phyloP scores from a whole-genome alignment of 129 eudicot genomes.

The Chrysanthemum makinoi region DNA sequence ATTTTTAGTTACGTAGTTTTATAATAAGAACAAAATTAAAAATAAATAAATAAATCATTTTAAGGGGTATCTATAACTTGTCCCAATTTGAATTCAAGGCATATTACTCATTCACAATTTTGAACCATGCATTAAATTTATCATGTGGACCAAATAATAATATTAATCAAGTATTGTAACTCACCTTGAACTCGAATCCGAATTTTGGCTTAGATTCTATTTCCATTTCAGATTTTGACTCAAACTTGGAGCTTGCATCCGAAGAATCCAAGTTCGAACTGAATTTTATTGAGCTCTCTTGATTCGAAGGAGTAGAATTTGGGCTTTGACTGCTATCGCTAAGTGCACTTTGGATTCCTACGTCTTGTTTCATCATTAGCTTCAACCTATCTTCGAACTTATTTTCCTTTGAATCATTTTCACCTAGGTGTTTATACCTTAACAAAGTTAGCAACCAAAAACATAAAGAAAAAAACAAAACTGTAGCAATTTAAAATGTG shows the following conservation, averaged over 20 bases:
- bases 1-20: too few relatives aligned
- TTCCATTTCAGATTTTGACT: slow-evolving; percentile 30
- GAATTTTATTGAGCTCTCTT: slow-evolving; percentile 50
- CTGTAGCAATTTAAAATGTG: too few relatives aligned
- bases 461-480: neutral
- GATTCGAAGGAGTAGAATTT: slow-evolving; percentile 54
- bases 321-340: slow-evolving; percentile 51
- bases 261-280: slow-evolving; percentile 41
- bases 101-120: neutral
- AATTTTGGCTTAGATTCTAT: neutral
- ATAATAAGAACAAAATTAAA: too few relatives aligned
- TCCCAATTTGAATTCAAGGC: slow-evolving; percentile 20
- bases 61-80: neutral
- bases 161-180: neutral
- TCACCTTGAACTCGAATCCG: slow-evolving; percentile 21
- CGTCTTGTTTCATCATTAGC: slow-evolving; percentile 55
- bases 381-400: slow-evolving; percentile 22
- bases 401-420: slow-evolving; percentile 31
- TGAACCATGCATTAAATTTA: slow-evolving; percentile 2
- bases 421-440: slow-evolving; percentile 34
- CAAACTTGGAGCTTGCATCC: slow-evolving; percentile 37
- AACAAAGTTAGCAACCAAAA: slow-evolving; percentile 1
- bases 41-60: too few relatives aligned
- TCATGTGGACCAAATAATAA: neutral
- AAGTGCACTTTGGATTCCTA: slow-evolving; percentile 60